Evolutionary conservation across 495 filamentous ascomycete species (phyloP).

Genomic region (Haplographium delicatum): DNA sequence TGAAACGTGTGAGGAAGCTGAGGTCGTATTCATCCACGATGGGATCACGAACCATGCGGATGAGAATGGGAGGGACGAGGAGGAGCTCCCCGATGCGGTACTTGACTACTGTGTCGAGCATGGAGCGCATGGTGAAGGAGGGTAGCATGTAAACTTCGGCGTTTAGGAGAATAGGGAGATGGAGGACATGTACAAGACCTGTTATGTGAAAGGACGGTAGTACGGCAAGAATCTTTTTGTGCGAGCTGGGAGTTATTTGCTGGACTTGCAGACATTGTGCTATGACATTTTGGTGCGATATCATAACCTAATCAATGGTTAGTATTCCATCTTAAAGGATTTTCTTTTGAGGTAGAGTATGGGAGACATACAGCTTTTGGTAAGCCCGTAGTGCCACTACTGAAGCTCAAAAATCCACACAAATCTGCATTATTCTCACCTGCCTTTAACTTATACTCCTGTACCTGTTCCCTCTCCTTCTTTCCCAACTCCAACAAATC

Average conservation of each 20-base stretch:
- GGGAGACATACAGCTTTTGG: slow-evolving; percentile 69
- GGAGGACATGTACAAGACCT: slow-evolving; percentile 54
- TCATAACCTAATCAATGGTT: slow-evolving; percentile 42
- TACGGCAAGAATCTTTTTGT: slow-evolving; percentile 18
- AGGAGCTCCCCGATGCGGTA: slow-evolving; percentile 55
- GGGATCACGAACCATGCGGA: slow-evolving; percentile 59
- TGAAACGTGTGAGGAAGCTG: slow-evolving; percentile 44
- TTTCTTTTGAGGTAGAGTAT: background rate
- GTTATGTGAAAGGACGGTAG: slow-evolving; percentile 29
- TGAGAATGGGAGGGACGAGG: slow-evolving; percentile 65
- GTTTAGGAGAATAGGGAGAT: slow-evolving; percentile 54
- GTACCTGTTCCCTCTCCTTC: slow-evolving; percentile 24
- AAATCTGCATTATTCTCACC: slow-evolving; percentile 48
- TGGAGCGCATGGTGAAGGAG: slow-evolving; percentile 48
- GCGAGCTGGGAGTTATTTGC: slow-evolving; percentile 9
- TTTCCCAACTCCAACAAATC: slow-evolving; percentile 24
- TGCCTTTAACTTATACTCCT: slow-evolving; percentile 31
- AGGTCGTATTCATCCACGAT: slow-evolving; percentile 59
- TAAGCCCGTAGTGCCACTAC: slow-evolving; percentile 79
- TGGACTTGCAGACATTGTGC: slow-evolving; percentile 54
- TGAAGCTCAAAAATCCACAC: slow-evolving; percentile 68
- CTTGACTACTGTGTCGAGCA: slow-evolving; percentile 48
- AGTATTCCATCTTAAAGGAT: background rate
- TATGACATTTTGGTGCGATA: slow-evolving; percentile 58
- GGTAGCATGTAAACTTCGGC: slow-evolving; percentile 55